A percentile compares a stretch with the other conserved stretches of the same genome.
These are phyloP conservation scores for Penicillium arizonense DNA, from an alignment of 495 filamentous ascomycete species.

Conservation along the genomic window DNA sequence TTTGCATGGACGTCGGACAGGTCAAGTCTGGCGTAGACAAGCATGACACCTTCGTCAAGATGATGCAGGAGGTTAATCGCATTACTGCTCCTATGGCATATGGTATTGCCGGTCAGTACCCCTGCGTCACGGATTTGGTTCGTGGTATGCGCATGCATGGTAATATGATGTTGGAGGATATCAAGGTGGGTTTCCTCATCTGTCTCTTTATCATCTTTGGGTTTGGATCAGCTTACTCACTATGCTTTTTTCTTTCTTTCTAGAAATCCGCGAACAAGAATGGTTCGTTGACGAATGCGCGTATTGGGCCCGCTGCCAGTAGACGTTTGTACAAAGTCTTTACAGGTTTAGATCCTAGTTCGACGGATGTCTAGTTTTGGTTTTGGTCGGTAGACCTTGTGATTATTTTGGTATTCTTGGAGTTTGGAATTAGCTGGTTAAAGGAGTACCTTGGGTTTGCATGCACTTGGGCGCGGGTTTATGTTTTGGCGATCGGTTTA, in stretches of 20 bases:
- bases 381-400: neutral
- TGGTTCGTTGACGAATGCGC: constrained; percentile 61
- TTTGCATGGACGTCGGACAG: constrained; percentile 83
- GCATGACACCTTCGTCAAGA: constrained; percentile 68
- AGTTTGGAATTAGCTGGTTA: neutral
- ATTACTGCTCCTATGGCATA: constrained; percentile 73
- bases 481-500: too few species aligned
- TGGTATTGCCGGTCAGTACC: constrained; percentile 64
- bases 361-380: constrained; percentile 60
- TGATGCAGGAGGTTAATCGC: constrained; percentile 75
- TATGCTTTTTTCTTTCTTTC: neutral
- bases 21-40: constrained; percentile 69
- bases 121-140: constrained; percentile 55
- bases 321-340: constrained; percentile 73
- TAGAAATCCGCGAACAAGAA: constrained; percentile 67
- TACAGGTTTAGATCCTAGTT: constrained; percentile 62
- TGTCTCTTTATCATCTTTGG: neutral
- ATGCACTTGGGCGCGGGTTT: neutral
- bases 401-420: neutral
- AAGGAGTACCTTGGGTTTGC: neutral
- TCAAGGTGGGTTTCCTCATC: constrained; percentile 41
- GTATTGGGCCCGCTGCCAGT: constrained; percentile 69
- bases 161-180: constrained; percentile 56
- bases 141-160: constrained; percentile 59
- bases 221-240: neutral